phyloP scores from a whole-genome alignment of 1,284 basidiomycete genomes.

The Laetiporus sulphureus region DNA sequence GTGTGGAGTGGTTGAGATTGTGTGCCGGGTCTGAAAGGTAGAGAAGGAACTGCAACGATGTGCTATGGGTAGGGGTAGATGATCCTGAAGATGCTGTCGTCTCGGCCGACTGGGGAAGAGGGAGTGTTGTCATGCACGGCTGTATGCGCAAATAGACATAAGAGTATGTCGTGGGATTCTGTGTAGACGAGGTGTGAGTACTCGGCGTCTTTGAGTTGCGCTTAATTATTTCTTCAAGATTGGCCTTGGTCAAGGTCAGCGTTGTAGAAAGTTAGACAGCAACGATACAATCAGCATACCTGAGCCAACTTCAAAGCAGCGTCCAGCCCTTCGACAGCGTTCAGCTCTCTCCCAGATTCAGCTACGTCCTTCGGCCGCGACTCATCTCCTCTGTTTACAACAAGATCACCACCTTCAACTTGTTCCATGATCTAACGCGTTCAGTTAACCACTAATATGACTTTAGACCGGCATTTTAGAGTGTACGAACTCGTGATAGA shows the following conservation, averaged over 20 bases:
- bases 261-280: background rate
- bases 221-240: slow-evolving; percentile 73
- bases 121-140: slow-evolving; percentile 65
- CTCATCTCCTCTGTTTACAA: slow-evolving; percentile 83
- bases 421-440: slow-evolving; percentile 77
- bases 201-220: slow-evolving; percentile 38
- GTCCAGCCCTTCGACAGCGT: slow-evolving; percentile 79
- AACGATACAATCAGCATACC: slow-evolving; percentile 32
- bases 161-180: slow-evolving; percentile 81
- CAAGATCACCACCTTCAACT: slow-evolving; percentile 86
- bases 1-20: slow-evolving; percentile 65
- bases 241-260: too few relatives aligned
- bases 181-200: slow-evolving; percentile 34
- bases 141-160: slow-evolving; percentile 93
- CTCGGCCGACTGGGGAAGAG: slow-evolving; percentile 27
- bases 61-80: slow-evolving; percentile 21
- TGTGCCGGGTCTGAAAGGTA: slow-evolving; percentile 81
- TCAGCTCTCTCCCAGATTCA: slow-evolving; percentile 60
- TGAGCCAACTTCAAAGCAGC: slow-evolving; percentile 78
- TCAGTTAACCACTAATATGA: slow-evolving; percentile 6
- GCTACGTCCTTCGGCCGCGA: slow-evolving; percentile 53
- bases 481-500: slow-evolving; percentile 57
- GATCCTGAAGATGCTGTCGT: slow-evolving; percentile 17
- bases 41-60: slow-evolving; percentile 80
- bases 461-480: slow-evolving; percentile 3